Evolutionary conservation across 139 green algal species (phyloP).

Genomic region (Chlamydomonas incerta): DNA sequence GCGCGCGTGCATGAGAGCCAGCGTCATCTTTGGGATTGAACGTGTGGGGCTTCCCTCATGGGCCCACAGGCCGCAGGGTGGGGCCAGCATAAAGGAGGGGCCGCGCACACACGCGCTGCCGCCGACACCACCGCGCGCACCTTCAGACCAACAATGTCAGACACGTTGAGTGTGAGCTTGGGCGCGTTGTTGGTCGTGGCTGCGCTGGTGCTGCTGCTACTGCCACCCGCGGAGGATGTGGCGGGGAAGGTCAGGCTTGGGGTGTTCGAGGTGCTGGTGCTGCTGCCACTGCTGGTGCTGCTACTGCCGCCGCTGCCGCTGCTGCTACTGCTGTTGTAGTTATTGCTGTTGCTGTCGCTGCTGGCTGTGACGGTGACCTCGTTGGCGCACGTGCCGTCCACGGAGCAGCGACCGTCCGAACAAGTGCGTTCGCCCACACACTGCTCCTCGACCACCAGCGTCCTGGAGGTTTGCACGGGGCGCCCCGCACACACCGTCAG

Average conservation of each 20-base stretch:
- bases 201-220: not conserved
- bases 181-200: not conserved
- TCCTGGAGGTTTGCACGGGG: not conserved
- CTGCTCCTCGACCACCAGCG: not conserved
- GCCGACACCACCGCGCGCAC: not conserved
- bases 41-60: too few species aligned
- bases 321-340: too few species aligned
- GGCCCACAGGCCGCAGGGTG: too few species aligned
- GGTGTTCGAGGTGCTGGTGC: not conserved
- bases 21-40: too few species aligned
- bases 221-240: not conserved
- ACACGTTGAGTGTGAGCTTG: not conserved
- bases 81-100: not conserved
- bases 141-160: not conserved
- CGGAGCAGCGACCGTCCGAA: not conserved
- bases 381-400: not conserved
- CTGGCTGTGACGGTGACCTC: not conserved
- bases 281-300: too few species aligned
- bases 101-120: too few species aligned
- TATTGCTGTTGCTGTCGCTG: too few species aligned
- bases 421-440: not conserved
- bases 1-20: not conserved
- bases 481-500: too few species aligned
- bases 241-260: not conserved
- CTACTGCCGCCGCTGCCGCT: too few species aligned